Conservation (phyloP, 805 yeast genomes). For the Blastobotrys attinorum region DNA sequence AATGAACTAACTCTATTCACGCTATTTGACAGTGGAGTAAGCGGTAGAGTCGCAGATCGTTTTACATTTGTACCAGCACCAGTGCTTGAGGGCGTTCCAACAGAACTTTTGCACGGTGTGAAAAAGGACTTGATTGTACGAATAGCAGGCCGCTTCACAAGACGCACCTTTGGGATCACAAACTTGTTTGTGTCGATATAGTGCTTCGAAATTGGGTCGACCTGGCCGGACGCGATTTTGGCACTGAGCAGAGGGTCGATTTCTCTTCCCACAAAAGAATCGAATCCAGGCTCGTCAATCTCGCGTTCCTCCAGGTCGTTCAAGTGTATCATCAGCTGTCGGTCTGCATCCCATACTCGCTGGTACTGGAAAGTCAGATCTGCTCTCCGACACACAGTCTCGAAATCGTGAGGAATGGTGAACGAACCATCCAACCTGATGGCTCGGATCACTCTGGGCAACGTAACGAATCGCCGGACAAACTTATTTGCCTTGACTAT, state of each 20-base stretch:
- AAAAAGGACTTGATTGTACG: not conserved
- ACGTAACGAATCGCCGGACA: constrained; percentile 42
- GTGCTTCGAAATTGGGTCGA: constrained; percentile 56
- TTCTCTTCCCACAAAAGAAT: constrained; percentile 26
- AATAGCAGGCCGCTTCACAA: not conserved
- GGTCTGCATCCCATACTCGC: constrained; percentile 62
- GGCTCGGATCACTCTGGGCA: constrained; percentile 40
- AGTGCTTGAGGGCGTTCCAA: too few relatives aligned
- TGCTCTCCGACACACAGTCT: constrained; percentile 57
- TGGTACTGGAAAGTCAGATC: constrained; percentile 75
- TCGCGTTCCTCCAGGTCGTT: constrained; percentile 42
- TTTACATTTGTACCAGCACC: not conserved
- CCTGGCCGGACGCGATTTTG: constrained; percentile 53
- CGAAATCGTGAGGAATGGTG: constrained; percentile 48
- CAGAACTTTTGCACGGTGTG: too few relatives aligned
- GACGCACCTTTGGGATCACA: not conserved
- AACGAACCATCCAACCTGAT: constrained; percentile 48
- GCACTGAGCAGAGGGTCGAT: constrained; percentile 42
- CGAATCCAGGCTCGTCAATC: constrained; percentile 14
- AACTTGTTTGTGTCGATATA: constrained; percentile 23
- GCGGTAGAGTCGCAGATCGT: not conserved
- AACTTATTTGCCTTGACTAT: constrained; percentile 62
- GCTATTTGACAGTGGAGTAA: not conserved
- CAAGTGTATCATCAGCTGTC: constrained; percentile 48
- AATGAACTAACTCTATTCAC: not conserved